Conservation (phyloP, 352 stramenopile genomes). For the Phytophthora citricola region DNA sequence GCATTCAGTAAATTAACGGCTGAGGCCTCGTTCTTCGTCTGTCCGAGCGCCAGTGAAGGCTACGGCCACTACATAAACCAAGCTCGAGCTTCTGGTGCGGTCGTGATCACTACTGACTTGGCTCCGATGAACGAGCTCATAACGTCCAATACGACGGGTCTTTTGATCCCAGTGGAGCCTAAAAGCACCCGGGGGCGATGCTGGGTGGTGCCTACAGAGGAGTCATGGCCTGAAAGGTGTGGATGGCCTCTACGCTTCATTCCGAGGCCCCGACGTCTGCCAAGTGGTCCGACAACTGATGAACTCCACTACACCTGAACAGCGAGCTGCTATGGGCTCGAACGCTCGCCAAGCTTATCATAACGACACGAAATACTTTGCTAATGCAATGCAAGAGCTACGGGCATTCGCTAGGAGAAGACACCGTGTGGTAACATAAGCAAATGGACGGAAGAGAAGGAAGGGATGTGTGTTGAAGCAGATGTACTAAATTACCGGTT, state of each 20-base stretch:
- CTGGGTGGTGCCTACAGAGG: constrained; percentile 29
- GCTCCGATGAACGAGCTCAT: constrained; percentile 75
- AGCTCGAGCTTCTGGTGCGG: constrained; percentile 47
- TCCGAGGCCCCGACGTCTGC: constrained; percentile 17
- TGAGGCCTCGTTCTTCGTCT: constrained; percentile 60
- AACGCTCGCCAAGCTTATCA: constrained; percentile 47
- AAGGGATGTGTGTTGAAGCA: constrained; percentile 9
- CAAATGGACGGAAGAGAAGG: constrained; percentile 13
- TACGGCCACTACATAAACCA: constrained; percentile 82
- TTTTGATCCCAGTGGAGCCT: constrained; percentile 20
- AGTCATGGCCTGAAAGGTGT: constrained; percentile 31
- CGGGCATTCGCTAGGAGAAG: constrained; percentile 26
- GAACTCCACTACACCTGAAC: constrained; percentile 25
- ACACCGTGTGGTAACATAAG: neutral
- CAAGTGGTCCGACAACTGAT: constrained; percentile 33
- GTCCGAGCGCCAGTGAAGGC: constrained; percentile 60
- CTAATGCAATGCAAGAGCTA: constrained; percentile 45
- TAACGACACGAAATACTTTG: constrained; percentile 57
- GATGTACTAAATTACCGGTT: neutral
- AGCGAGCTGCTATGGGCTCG: constrained; percentile 35
- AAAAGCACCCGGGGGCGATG: constrained; percentile 15
- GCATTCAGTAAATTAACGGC: constrained; percentile 6
- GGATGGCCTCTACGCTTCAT: constrained; percentile 33
- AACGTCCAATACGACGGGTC: constrained; percentile 14
- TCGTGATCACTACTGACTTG: constrained; percentile 58